phyloP scores from a whole-genome alignment of 2,329 filamentous ascomycete genomes.

The Colletotrichum sp. region DNA sequence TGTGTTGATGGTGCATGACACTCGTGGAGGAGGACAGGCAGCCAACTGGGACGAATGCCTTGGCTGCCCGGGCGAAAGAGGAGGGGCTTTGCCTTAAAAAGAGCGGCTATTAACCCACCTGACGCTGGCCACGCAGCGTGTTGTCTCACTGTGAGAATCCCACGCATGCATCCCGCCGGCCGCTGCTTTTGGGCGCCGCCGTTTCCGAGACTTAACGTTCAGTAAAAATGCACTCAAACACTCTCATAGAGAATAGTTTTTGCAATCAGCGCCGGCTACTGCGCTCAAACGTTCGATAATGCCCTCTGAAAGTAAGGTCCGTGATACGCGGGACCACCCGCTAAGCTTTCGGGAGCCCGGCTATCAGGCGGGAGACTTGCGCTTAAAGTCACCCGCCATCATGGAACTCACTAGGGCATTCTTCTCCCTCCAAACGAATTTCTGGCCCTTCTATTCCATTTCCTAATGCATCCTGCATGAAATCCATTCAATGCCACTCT shows the following conservation, averaged over 20 bases:
- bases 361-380: not conserved
- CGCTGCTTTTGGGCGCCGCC: not conserved
- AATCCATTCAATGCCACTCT: not conserved
- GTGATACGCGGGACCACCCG: not conserved
- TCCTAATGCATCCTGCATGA: not conserved
- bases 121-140: not conserved
- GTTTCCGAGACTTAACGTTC: not conserved
- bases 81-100: not conserved
- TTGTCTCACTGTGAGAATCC: not conserved
- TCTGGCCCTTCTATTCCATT: not conserved
- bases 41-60: not conserved
- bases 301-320: not conserved
- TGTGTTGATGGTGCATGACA: not conserved
- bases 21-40: not conserved
- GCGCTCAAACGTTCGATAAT: not conserved
- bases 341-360: not conserved
- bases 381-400: not conserved
- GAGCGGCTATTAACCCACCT: not conserved
- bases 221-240: not conserved
- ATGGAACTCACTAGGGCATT: not conserved
- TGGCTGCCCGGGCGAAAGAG: not conserved
- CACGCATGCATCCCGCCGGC: not conserved
- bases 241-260: not conserved
- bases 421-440: not conserved
- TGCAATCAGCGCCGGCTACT: not conserved